These are phyloP conservation scores for Panaeolus papilionaceus DNA, from an alignment of 768 basidiomycete species.

Conservation along the genomic window DNA sequence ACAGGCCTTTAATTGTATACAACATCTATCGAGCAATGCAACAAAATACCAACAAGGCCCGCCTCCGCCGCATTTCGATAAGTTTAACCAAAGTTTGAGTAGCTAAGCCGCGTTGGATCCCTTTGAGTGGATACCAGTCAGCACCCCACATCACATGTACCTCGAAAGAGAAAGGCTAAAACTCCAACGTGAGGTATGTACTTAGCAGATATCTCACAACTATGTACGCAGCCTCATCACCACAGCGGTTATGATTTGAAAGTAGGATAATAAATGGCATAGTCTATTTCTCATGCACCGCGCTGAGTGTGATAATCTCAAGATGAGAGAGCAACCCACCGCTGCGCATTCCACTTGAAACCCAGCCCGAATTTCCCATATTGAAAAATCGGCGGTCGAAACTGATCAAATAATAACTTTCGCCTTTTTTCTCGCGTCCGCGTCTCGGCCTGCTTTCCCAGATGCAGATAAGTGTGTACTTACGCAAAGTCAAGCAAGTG, in stretches of 20 bases:
- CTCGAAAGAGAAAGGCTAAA: neutral
- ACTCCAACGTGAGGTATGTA: neutral
- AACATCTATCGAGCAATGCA: neutral
- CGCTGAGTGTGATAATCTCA: neutral
- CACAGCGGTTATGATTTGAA: neutral
- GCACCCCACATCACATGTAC: neutral
- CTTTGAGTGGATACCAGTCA: neutral
- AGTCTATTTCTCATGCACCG: neutral
- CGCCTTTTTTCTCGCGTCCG: no score
- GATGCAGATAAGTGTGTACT: no score
- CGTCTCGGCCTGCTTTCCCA: no score
- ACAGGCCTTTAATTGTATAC: neutral
- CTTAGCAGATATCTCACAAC: slow-evolving; percentile 6
- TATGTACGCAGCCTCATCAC: neutral
- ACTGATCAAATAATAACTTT: no score
- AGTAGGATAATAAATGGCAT: neutral
- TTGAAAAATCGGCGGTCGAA: no score
- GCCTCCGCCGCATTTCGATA: neutral
- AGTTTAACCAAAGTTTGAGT: neutral
- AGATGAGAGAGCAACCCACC: neutral
- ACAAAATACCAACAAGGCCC: neutral
- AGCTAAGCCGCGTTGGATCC: neutral
- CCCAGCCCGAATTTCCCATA: no score
- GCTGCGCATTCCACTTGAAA: no score
- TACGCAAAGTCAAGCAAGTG: no score